These are phyloP conservation scores for Cyclotella sp. DNA, from an alignment of 108 stramenopile genomes.

Conservation along the genomic window DNA sequence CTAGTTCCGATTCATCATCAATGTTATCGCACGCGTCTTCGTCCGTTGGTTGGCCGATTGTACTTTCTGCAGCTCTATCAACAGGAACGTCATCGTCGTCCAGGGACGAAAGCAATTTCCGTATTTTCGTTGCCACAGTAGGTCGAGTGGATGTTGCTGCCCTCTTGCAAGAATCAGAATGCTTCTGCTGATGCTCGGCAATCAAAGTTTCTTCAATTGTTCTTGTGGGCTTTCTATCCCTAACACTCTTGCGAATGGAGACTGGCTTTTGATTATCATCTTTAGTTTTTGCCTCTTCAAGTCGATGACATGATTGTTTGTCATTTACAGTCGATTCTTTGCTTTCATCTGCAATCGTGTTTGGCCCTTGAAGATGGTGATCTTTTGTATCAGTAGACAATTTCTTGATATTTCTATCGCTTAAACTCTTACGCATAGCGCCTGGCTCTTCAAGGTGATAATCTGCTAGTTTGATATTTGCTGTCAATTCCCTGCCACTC, in stretches of 20 bases:
- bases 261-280: neutral
- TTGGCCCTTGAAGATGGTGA: too few relatives aligned
- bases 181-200: neutral
- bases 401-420: too few relatives aligned
- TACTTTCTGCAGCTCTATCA: conserved; percentile 50
- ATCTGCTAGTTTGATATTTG: neutral
- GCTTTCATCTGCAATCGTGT: too few relatives aligned
- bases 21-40: conserved; percentile 5
- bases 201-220: conserved; percentile 6
- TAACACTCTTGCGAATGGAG: conserved; percentile 4
- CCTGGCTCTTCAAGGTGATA: neutral
- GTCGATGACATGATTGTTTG: neutral
- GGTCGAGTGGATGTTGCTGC: conserved; percentile 1
- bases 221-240: conserved; percentile 15
- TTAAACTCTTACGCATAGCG: neutral
- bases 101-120: conserved; percentile 11
- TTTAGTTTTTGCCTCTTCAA: neutral
- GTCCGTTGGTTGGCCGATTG: conserved; percentile 4
- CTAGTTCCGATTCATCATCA: conserved; percentile 3
- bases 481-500: neutral
- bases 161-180: neutral
- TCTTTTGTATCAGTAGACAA: too few relatives aligned
- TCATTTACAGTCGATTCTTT: neutral
- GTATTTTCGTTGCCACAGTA: conserved; percentile 3
- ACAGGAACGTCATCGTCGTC: conserved; percentile 36